Evolutionary conservation across 2,329 filamentous ascomycete genomes (phyloP).

Genomic region (Tolypocladium tundrense): DNA sequence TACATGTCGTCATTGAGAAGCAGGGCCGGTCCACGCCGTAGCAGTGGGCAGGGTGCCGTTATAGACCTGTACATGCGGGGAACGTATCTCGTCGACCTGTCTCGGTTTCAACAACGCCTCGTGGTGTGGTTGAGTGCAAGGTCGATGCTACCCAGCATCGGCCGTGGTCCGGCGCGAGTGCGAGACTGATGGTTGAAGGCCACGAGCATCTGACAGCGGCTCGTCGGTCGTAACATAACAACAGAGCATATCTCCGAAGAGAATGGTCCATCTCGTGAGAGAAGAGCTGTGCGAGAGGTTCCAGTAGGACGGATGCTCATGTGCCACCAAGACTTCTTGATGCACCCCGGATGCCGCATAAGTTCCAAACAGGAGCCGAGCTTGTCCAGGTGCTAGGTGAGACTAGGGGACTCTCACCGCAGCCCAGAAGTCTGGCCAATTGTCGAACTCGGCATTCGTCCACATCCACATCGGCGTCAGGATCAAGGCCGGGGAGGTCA

Average conservation of each 20-base stretch:
- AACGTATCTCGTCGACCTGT: neutral
- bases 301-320: neutral
- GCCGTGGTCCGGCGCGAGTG: neutral
- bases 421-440: neutral
- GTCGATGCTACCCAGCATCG: neutral
- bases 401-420: neutral
- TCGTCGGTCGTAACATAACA: neutral
- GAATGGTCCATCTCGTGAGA: neutral
- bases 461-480: neutral
- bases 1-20: neutral
- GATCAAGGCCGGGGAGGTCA: neutral
- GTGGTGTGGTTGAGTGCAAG: neutral
- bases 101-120: neutral
- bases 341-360: neutral
- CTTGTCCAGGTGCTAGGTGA: neutral
- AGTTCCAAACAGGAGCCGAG: neutral
- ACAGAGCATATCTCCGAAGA: neutral
- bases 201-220: neutral
- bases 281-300: neutral
- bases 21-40: neutral
- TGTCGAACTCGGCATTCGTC: neutral
- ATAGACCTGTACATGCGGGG: neutral
- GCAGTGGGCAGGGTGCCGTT: too few species aligned
- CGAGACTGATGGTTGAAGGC: neutral
- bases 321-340: neutral